Evolutionary conservation across 331 rosid species (phyloP), one percentile per base, ranked within the genome.

Genomic region (Malus hybrid): DNA sequence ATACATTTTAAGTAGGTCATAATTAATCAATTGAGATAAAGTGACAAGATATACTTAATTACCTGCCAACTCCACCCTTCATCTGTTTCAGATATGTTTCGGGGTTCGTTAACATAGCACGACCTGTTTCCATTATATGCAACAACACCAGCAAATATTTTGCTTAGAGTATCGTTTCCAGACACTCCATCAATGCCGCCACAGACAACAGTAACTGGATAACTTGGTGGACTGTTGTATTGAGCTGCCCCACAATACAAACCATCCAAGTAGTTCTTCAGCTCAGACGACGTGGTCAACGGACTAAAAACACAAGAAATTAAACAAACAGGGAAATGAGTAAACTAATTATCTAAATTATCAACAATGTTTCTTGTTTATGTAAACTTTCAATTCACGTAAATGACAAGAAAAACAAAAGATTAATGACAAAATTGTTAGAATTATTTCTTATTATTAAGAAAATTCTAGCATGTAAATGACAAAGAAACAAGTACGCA

Each of bases 11-110:
- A 56, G 62, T 56, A n/a, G 62, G 24, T 56, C 28, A n/a, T 60
- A 60, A 20, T 58, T 20, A 58, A 4, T 22, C 30, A 60, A 60
- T 11, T 24, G 13, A 11, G 7, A 60, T 9, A 58, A 58, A 13
- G 32, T 58, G 16, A 24, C 0, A 60, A 11, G 32, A 20, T 6
- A 12, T 67, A 68, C 6, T 4, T 6, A 22, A 2, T 36, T 58
- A 86, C 92, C 90, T 87, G 91, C 94, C 94, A 89, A 15, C 22
- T 13, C 89, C 90, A 90, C 13, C 87, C 89, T 6, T 2, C 5
- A 9, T 12, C 0, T 6, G 86, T 78, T 80, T 88, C 88, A 67
- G 74, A 12, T 14, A 4, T 19, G 52, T 26, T 55, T 4, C 2
- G 10, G 33, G 86, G 18, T 7, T 60, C 24, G 22, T 72, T 72